Conservation (phyloP, 345 rosid species). For the Citrus mangshanensis region DNA sequence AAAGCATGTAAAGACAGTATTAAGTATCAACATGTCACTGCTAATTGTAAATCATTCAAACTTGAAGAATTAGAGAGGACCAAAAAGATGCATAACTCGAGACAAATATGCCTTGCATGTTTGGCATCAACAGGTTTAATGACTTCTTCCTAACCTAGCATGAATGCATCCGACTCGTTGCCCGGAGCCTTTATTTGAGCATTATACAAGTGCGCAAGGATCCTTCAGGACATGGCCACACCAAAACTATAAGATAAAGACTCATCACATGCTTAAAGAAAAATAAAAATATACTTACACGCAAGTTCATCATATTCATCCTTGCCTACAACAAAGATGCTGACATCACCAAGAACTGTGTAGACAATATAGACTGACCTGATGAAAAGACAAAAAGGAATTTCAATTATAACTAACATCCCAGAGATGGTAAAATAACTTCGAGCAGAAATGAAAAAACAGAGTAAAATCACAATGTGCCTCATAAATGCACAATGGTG, state of each 20-base stretch:
- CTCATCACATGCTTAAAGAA: neutral
- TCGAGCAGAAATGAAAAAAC: neutral
- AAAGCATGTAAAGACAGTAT: neutral
- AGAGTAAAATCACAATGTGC: neutral
- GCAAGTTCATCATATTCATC: slow-evolving; percentile 99
- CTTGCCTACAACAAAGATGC: slow-evolving; percentile 87
- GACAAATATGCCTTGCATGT: neutral
- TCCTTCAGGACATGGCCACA: too few relatives aligned
- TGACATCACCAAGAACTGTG: slow-evolving; percentile 90
- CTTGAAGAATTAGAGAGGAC: slow-evolving; percentile 1
- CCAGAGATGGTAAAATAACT: neutral
- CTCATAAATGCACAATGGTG: neutral
- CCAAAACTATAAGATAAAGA: too few relatives aligned
- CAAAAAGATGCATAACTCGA: neutral
- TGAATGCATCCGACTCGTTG: neutral
- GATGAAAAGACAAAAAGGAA: slow-evolving; percentile 21
- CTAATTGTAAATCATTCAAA: neutral
- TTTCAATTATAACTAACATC: neutral
- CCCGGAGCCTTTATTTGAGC: too few relatives aligned
- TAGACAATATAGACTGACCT: slow-evolving; percentile 95
- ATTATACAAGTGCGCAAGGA: too few relatives aligned
- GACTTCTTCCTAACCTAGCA: neutral
- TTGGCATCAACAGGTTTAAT: neutral
- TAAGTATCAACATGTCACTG: neutral
- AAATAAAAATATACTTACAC: slow-evolving; percentile 44